Conservation (phyloP, 305 asterid species). For the Fraxinus ornus region DNA sequence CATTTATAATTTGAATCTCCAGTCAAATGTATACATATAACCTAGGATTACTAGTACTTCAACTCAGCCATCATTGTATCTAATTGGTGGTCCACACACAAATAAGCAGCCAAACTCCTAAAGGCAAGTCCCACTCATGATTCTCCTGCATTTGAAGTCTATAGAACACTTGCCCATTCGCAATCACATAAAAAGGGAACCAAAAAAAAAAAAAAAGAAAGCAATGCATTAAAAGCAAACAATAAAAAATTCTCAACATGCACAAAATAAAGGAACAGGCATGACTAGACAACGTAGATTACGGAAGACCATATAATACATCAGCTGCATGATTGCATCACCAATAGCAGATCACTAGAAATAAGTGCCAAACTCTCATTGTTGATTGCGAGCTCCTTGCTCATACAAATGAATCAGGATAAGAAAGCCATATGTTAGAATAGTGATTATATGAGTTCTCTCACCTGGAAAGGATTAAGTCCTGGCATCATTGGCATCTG, state of each 20-base stretch:
- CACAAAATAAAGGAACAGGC: not conserved
- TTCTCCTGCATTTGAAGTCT: not conserved
- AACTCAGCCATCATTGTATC: not conserved
- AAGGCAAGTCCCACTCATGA: not conserved
- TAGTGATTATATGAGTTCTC: conserved; percentile 13
- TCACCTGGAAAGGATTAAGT: conserved; percentile 80
- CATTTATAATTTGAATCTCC: not conserved
- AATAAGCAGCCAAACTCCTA: not conserved
- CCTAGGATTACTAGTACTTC: not conserved
- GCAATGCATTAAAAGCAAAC: not conserved
- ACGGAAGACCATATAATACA: not conserved
- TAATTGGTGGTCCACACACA: not conserved
- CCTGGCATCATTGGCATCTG: conserved; percentile 96
- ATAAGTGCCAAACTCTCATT: not conserved
- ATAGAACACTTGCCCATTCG: not conserved
- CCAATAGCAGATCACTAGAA: not conserved
- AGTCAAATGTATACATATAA: not conserved
- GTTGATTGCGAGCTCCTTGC: conserved; percentile 3
- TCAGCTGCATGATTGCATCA: not conserved
- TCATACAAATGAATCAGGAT: not conserved
- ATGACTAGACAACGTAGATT: not conserved
- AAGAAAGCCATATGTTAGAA: not conserved
- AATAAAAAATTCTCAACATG: not conserved
- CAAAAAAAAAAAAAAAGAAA: not conserved
- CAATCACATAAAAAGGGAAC: not conserved